Conservation (phyloP, 2,329 filamentous ascomycete genomes). For the Fusarium nygamai region DNA sequence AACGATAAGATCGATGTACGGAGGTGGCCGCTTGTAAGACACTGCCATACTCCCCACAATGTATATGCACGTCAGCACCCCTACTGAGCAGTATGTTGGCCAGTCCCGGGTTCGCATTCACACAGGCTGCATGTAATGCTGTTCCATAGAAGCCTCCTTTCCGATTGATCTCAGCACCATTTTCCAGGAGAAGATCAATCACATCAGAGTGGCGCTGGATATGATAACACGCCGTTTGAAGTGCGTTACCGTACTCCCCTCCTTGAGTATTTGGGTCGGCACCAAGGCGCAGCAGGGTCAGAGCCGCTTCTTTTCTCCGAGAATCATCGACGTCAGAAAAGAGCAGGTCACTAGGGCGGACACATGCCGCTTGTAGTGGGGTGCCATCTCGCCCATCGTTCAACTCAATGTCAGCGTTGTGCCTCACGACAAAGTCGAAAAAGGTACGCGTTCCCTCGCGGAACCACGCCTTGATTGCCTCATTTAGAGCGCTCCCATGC, state of each 20-base stretch:
- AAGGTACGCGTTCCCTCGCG: rapidly evolving
- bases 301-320: rapidly evolving
- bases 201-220: rapidly evolving
- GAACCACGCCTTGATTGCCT: rapidly evolving
- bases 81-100: rapidly evolving
- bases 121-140: not conserved
- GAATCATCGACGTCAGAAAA: no score
- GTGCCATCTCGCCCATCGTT: rapidly evolving
- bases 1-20: no score
- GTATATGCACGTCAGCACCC: not conserved
- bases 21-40: not conserved
- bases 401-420: not conserved
- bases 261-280: rapidly evolving
- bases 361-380: not conserved
- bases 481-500: rapidly evolving
- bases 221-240: rapidly evolving
- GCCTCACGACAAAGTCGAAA: rapidly evolving
- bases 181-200: rapidly evolving
- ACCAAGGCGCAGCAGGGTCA: rapidly evolving
- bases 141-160: not conserved
- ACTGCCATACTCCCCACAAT: not conserved
- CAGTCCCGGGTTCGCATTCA: rapidly evolving
- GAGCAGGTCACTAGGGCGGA: no score
- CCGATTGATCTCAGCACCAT: rapidly evolving
- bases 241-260: not conserved